phyloP scores from a whole-genome alignment of 139 green algal species.

The Coelastrella sp. region DNA sequence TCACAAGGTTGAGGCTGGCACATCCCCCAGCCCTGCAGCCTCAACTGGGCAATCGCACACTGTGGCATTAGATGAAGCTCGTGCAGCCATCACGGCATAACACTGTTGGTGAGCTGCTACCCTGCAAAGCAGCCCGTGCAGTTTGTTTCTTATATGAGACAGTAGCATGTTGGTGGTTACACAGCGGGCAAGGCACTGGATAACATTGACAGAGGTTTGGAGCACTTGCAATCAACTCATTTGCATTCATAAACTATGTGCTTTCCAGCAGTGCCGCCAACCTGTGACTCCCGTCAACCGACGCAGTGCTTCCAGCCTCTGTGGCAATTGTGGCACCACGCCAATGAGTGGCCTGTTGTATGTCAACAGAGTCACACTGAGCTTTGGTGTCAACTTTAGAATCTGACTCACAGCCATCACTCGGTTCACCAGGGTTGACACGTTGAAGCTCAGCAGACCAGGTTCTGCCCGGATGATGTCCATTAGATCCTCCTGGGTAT shows the following conservation, averaged over 20 bases:
- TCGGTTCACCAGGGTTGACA: constrained; percentile 20
- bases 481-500: background rate
- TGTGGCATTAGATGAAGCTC: too few relatives aligned
- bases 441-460: constrained; percentile 24
- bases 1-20: too few relatives aligned
- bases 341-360: constrained; percentile 13
- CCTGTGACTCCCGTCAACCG: constrained; percentile 2
- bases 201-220: background rate
- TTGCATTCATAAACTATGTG: background rate
- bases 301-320: background rate
- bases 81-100: too few relatives aligned
- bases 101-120: too few relatives aligned
- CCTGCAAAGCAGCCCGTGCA: too few relatives aligned
- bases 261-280: background rate
- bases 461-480: constrained; percentile 1
- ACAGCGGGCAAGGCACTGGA: too few relatives aligned
- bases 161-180: too few relatives aligned
- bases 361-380: constrained; percentile 1
- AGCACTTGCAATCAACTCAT: background rate
- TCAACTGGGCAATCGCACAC: too few relatives aligned
- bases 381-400: constrained; percentile 18
- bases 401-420: background rate
- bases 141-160: too few relatives aligned
- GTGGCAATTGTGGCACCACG: background rate
- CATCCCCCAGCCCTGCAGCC: too few relatives aligned